Base-by-base conservation (phyloP, 345 rosid genomes). In the Sonneratia caseolaris region DNA sequence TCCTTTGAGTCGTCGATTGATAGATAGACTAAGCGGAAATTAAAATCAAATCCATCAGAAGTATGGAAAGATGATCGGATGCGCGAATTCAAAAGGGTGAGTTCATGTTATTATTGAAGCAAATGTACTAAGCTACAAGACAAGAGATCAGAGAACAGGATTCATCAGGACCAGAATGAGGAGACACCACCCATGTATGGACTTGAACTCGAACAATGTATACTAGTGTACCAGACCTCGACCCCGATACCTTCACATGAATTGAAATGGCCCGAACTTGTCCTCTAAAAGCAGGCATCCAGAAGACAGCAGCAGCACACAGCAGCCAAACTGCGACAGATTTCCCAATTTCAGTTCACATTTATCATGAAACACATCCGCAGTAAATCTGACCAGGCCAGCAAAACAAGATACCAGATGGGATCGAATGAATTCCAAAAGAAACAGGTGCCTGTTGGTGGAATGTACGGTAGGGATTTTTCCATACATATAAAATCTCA, bases 271-370 rank as follows among this genome's bases (percentile, higher is more conserved):
- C 32, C 32, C 32, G 2, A 35, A 6, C 45, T 48, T 49, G 6
- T 51, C 49, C 69, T 53, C 73, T 64, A 76, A 61, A 72, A 76
- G 76, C 79, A 76, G 42, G 72, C 72, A 5, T 76, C 79, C n/a
- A 72, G 68, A 40, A 76, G 75, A 42, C 79, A 76, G 70, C 79
- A 76, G 65, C 79, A 76, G 65, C 79, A 76, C 56, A 76, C 68
- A 48, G 75, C 75, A 75, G 74, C 78, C 78, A 75, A 70, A 70
- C 78, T 75, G 78, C 66, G 47, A 22, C 12, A 24, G 19, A 38
- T 70, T 65, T 59, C 77, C 55, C 38, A 74, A 13, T 3, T 21
- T 43, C 19, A 32, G 10, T n/a, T 16, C 45, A 69, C 4, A 21
- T 48, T 11, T 16, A 18, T 49, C 19, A 16, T 49, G 5, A 13